Percentiles rank a stretch among this genome's conserved stretches.
Conservation (phyloP, 2,329 filamentous ascomycete genomes). For the Trichoderma sp. region DNA sequence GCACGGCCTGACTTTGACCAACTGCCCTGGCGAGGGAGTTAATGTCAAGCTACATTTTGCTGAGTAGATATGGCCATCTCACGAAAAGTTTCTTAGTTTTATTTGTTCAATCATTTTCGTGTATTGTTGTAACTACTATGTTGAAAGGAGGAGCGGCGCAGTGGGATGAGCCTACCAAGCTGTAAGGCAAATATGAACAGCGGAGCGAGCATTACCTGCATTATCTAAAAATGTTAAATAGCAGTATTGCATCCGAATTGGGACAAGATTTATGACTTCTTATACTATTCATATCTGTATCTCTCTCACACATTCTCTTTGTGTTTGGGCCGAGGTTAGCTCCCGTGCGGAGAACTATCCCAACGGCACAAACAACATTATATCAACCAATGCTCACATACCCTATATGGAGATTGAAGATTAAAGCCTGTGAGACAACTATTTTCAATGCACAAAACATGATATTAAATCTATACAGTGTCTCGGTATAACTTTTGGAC, state of each 20-base stretch:
- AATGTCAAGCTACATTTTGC: constrained; percentile 28
- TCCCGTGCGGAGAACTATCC: not conserved
- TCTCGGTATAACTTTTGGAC: not conserved
- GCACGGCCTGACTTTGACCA: constrained; percentile 27
- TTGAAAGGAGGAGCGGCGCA: not conserved
- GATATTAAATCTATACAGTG: not conserved
- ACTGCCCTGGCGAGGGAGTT: constrained; percentile 27
- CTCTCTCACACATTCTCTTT: not conserved
- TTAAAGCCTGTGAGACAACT: not conserved
- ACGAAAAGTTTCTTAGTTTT: not conserved
- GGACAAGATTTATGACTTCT: not conserved
- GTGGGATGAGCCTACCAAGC: not conserved
- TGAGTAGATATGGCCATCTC: not conserved
- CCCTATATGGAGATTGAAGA: not conserved
- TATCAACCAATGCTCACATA: not conserved
- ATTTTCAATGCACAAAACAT: not conserved
- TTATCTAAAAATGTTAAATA: not conserved
- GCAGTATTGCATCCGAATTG: not conserved
- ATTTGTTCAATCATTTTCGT: not conserved
- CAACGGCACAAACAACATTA: not conserved
- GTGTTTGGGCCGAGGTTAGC: not conserved
- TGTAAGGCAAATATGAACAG: not conserved
- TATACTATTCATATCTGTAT: not conserved
- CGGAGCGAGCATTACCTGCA: not conserved
- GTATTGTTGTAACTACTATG: not conserved